phyloP scores from a whole-genome alignment of 495 filamentous ascomycete genomes.

The Daldinia grandis region DNA sequence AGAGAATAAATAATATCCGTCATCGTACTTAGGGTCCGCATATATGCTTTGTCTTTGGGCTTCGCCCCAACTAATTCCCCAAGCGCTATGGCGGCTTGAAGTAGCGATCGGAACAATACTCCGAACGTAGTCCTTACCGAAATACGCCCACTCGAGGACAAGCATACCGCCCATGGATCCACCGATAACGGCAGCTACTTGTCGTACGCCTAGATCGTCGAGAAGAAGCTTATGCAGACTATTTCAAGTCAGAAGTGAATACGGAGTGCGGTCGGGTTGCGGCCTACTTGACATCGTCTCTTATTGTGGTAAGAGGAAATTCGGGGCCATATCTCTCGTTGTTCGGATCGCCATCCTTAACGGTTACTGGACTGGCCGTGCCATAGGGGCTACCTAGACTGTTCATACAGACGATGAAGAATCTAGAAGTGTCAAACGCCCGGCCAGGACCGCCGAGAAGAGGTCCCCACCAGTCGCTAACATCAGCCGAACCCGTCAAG shows the following conservation, averaged over 20 bases:
- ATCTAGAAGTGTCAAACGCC: constrained; percentile 90
- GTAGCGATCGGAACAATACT: constrained; percentile 94
- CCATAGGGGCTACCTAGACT: constrained; percentile 96
- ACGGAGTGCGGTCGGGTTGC: constrained; percentile 3
- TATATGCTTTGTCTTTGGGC: constrained; percentile 98
- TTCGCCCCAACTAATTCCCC: constrained; percentile 99
- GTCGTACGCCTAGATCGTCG: constrained; percentile 85
- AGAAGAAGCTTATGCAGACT: constrained; percentile 92
- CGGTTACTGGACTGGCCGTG: constrained; percentile 92
- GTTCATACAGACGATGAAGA: constrained; percentile 96
- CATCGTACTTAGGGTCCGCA: constrained; percentile 96
- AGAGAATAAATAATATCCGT: constrained; percentile 88
- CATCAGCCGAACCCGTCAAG: constrained; percentile 93
- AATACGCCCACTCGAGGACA: constrained; percentile 94
- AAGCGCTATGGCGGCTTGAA: constrained; percentile 94
- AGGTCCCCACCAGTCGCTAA: constrained; percentile 98
- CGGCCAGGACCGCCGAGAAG: constrained; percentile 87
- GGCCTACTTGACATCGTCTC: constrained; percentile 91
- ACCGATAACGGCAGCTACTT: constrained; percentile 88
- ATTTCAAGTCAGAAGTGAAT: constrained; percentile 28
- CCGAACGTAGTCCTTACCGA: constrained; percentile 92
- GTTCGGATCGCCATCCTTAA: constrained; percentile 76
- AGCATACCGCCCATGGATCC: constrained; percentile 99
- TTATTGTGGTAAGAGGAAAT: constrained; percentile 92
- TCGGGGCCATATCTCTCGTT: constrained; percentile 91